phyloP scores from a whole-genome alignment of 768 basidiomycete species.

The Lactifluus subvellereus region DNA sequence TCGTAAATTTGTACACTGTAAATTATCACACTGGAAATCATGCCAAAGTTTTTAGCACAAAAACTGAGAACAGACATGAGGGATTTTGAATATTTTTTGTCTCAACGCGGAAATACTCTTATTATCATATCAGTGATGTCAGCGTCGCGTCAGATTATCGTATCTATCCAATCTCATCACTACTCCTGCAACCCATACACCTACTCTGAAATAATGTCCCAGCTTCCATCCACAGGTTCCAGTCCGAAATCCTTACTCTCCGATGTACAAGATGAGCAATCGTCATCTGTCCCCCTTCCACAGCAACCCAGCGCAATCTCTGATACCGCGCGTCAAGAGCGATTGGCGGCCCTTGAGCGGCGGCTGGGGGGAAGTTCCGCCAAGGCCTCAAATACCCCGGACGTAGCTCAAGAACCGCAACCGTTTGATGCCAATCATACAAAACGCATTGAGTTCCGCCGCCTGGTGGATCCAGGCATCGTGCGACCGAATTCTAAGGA shows the following conservation, averaged over 20 bases:
- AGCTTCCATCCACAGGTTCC: neutral
- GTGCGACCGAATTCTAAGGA: conserved; percentile 60
- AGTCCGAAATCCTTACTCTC: neutral
- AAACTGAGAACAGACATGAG: too few relatives aligned
- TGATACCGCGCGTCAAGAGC: conserved; percentile 53
- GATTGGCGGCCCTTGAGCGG: conserved; percentile 37
- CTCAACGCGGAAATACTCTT: too few relatives aligned
- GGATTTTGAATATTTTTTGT: too few relatives aligned
- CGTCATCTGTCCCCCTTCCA: too few relatives aligned
- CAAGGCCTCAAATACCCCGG: neutral
- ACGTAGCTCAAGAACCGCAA: conserved; percentile 12
- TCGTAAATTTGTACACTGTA: neutral
- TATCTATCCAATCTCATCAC: neutral
- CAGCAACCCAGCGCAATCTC: conserved; percentile 1
- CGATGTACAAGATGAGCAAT: neutral
- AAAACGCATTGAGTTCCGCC: conserved; percentile 62
- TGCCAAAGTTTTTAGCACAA: too few relatives aligned
- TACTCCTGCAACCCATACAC: neutral
- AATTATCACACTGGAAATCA: neutral
- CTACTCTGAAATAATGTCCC: conserved; percentile 1
- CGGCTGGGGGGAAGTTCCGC: conserved; percentile 15
- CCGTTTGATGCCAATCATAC: conserved; percentile 49
- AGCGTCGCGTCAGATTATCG: too few relatives aligned
- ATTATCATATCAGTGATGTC: neutral
- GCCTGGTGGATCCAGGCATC: conserved; percentile 77